Evolutionary conservation across 495 filamentous ascomycete genomes (phyloP).

Genomic region (Penicillium maclennaniae): DNA sequence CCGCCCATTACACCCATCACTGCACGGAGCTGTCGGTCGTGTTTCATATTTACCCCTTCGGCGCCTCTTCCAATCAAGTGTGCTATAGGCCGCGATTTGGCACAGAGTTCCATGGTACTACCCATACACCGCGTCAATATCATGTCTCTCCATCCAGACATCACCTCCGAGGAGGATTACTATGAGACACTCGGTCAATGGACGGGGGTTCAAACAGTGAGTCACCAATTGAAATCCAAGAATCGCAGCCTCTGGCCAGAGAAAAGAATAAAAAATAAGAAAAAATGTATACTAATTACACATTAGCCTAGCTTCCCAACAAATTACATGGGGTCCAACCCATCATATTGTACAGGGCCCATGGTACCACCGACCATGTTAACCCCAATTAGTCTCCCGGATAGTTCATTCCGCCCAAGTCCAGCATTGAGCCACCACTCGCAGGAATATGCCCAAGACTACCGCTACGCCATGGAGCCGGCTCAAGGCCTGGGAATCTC

Average conservation of each 20-base stretch:
- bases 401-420: slow-evolving; percentile 35
- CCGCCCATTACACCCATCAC: slow-evolving; percentile 4
- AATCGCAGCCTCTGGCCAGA: not conserved
- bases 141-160: slow-evolving; percentile 27
- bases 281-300: slow-evolving; percentile 2
- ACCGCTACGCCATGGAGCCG: slow-evolving; percentile 31
- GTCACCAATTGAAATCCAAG: slow-evolving; percentile 5
- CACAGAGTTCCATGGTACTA: slow-evolving; percentile 3
- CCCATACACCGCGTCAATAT: slow-evolving; percentile 6
- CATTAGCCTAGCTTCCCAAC: slow-evolving; percentile 23
- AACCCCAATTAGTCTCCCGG: slow-evolving; percentile 42
- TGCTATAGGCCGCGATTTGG: not conserved
- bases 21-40: slow-evolving; percentile 12
- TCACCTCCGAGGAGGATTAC: slow-evolving; percentile 28
- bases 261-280: not conserved
- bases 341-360: slow-evolving; percentile 33
- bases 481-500: slow-evolving; percentile 40
- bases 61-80: slow-evolving; percentile 18
- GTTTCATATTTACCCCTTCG: slow-evolving; percentile 29
- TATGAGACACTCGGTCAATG: slow-evolving; percentile 32
- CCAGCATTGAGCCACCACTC: slow-evolving; percentile 40
- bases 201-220: slow-evolving; percentile 34
- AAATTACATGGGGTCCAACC: slow-evolving; percentile 24
- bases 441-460: slow-evolving; percentile 31
- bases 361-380: slow-evolving; percentile 29